A percentile compares a stretch with the other conserved stretches of the same genome.
phyloP scores from a whole-genome alignment of 345 rosid species.

The Hypericum perforatum region DNA sequence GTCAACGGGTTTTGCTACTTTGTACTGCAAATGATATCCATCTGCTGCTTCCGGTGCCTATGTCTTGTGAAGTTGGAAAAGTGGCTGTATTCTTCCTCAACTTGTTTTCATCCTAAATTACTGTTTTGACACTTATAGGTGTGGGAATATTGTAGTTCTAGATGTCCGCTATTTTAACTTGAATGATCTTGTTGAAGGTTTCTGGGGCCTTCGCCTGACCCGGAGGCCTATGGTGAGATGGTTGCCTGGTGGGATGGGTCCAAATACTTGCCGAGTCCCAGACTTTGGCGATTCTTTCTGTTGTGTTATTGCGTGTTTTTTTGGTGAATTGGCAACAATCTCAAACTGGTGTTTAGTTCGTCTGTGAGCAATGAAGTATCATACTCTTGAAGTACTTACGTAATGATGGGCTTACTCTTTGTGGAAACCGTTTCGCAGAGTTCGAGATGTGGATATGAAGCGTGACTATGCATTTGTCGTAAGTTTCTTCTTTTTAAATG shows the following conservation, averaged over 20 bases:
- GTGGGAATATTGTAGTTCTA: slow-evolving; percentile 33
- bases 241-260: slow-evolving; percentile 68
- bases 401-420: slow-evolving; percentile 98
- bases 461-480: slow-evolving; percentile 98
- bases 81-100: no score
- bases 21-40: no score
- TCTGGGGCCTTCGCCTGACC: slow-evolving; percentile 74
- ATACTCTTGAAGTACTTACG: slow-evolving; percentile 67
- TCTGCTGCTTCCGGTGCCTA: no score
- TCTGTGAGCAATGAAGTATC: slow-evolving; percentile 79
- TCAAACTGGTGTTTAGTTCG: slow-evolving; percentile 82
- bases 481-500: slow-evolving; percentile 26
- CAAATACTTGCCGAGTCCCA: slow-evolving; percentile 30
- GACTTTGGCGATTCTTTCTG: slow-evolving; percentile 74
- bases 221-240: slow-evolving; percentile 91
- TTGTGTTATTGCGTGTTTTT: slow-evolving; percentile 59
- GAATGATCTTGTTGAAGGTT: slow-evolving; percentile 97
- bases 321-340: slow-evolving; percentile 75
- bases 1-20: no score
- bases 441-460: slow-evolving; percentile 99
- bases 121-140: slow-evolving; percentile 6
- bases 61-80: no score
- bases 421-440: slow-evolving; percentile 96
- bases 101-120: no score
- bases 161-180: slow-evolving; percentile 43